Evolutionary conservation across 129 eudicot species (phyloP).

Genomic region (Apium graveolens): DNA sequence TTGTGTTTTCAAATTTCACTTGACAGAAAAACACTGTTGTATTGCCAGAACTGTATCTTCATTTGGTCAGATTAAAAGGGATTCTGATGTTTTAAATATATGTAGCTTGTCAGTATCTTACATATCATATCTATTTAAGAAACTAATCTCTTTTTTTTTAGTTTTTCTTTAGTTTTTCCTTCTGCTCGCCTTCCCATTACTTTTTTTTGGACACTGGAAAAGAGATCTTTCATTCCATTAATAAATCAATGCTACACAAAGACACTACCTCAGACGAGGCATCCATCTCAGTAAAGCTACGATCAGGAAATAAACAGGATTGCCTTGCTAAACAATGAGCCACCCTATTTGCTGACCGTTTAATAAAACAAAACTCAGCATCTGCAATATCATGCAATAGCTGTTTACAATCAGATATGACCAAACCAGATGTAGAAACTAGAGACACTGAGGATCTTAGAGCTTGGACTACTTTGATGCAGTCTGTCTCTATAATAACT

Average conservation of each 20-base stretch:
- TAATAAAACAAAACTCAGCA: neutral
- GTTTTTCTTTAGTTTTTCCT: neutral
- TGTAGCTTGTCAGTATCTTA: neutral
- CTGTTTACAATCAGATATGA: neutral
- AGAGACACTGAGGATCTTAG: neutral
- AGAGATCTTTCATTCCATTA: too few relatives aligned
- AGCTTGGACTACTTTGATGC: neutral
- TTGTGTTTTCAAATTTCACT: neutral
- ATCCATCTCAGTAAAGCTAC: too few relatives aligned
- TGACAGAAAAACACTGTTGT: neutral
- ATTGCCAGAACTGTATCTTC: neutral
- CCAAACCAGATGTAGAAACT: neutral
- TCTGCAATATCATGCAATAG: neutral
- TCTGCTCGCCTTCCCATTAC: too few relatives aligned
- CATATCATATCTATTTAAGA: neutral
- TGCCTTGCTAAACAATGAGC: neutral
- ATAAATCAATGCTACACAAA: too few relatives aligned
- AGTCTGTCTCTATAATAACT: neutral
- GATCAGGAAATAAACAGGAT: too few relatives aligned
- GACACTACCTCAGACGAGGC: too few relatives aligned
- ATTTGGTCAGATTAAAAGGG: neutral
- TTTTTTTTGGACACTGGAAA: too few relatives aligned
- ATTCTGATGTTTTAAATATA: neutral
- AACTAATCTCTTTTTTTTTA: neutral
- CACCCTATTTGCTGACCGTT: neutral